Conservation (phyloP, 495 filamentous ascomycete species). For the Melanomma pulvis-pyrius region DNA sequence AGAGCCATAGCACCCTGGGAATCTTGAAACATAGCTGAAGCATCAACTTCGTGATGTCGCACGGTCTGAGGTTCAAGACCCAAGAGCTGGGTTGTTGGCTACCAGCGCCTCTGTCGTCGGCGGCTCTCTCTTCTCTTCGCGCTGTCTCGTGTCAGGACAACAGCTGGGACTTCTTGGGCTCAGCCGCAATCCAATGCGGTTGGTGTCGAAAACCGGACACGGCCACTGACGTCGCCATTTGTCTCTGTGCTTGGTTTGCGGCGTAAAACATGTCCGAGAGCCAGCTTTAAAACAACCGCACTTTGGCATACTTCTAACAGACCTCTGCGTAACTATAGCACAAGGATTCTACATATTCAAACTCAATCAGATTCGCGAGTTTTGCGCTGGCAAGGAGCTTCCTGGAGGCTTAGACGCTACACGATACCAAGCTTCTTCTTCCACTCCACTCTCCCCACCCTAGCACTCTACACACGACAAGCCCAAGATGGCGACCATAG, state of each 20-base stretch:
- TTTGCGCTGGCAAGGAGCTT: neutral
- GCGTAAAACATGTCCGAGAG: conserved; percentile 4
- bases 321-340: neutral
- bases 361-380: neutral
- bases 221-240: conserved; percentile 1
- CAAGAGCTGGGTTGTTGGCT: neutral
- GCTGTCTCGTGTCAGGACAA: neutral
- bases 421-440: neutral
- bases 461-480: neutral
- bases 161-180: neutral
- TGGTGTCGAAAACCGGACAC: neutral
- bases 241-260: neutral
- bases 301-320: too few species aligned
- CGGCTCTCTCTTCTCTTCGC: neutral
- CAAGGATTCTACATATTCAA: neutral
- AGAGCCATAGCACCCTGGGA: neutral
- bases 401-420: neutral
- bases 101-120: conserved; percentile 10
- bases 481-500: neutral
- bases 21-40: conserved; percentile 13
- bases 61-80: neutral
- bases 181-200: neutral
- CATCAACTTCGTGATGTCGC: neutral
- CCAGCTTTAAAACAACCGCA: neutral
- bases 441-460: neutral